phyloP scores from a whole-genome alignment of 2,329 filamentous ascomycete genomes.

The Diplodia mutila region DNA sequence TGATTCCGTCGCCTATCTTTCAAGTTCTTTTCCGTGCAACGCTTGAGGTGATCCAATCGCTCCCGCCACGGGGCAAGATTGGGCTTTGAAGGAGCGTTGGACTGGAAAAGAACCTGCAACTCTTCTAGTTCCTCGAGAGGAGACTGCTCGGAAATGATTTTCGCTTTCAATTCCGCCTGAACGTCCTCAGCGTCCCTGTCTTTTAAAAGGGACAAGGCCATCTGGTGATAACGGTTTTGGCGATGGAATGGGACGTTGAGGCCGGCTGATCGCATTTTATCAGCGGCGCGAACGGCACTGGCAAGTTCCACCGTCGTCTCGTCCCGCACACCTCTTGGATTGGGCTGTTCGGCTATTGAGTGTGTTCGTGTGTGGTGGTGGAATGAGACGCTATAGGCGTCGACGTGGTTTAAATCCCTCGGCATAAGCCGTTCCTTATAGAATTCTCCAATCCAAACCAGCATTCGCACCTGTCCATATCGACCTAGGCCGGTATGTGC shows the following conservation, averaged over 20 bases:
- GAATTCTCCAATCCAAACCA: constrained; percentile 70
- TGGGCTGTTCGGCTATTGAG: not conserved
- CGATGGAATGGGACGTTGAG: constrained; percentile 4
- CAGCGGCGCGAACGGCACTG: constrained; percentile 1
- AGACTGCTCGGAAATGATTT: constrained; percentile 26
- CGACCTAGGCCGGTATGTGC: constrained; percentile 66
- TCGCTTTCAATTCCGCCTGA: not conserved
- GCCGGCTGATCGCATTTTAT: constrained; percentile 12
- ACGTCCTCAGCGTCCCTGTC: not conserved
- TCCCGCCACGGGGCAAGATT: not conserved
- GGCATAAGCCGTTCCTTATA: constrained; percentile 67
- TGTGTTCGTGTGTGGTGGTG: not conserved
- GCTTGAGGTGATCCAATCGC: not conserved
- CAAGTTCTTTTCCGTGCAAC: no score
- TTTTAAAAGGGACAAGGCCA: not conserved
- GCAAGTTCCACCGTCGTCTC: constrained; percentile 2
- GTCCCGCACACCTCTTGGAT: not conserved
- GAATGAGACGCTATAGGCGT: not conserved
- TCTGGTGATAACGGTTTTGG: constrained; percentile 15
- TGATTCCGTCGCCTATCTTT: not conserved
- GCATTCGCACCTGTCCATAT: constrained; percentile 78
- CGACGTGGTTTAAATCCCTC: constrained; percentile 35
- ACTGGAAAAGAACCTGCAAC: not conserved
- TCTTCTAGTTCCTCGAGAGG: not conserved
- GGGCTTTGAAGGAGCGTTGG: not conserved